Base-by-base conservation (phyloP, 2,329 filamentous ascomycete species). In the Penicillium corylophilum region DNA sequence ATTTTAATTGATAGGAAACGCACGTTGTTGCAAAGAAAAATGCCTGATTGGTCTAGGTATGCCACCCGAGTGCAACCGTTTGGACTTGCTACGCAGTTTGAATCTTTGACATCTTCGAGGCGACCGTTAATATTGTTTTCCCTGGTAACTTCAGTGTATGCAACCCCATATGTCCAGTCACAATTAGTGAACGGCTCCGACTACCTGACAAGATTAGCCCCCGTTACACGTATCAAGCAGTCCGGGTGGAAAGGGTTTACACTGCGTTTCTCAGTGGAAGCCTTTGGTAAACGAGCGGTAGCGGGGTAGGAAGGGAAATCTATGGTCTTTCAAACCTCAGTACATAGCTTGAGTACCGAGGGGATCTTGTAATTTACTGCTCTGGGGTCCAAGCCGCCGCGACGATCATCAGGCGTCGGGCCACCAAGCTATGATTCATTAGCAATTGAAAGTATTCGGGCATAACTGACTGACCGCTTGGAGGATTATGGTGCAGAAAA, bases 1-100 rank as follows among this genome's bases (percentile, higher is more conserved):
- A 16, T 38, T 20, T 16, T 16, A 18, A 29, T 31, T 28, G 12
- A 28, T 10, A 33, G 41, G 8, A 44, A n/a, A 44, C 41, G 7
- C 41, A 44, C 41, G 31, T 44, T 28, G 16, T 44, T 44, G 18
- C 41, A 44, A 18, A 44, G 26, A 33, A 44, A 44, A 31, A 44
- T 44, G 24, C 41, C 41, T 33, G 41, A 44, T 31, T 31, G 10
- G 16, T 44, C 26, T 20, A 31, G 15, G 26, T 31, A 44, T 20
- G 41, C 41, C 16, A 44, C 41, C 41, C 41, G 16, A n/a, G 41
- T 44, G 41, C 41, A 44, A 33, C 15, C 31, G 41, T 44, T 44
- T 33, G 41, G 41, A 44, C 26, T 31, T 31, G 41, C 24, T 44
- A 20, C 16, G 31, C 41, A 44, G n/a, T 18, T 7, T 16, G 16